Evolutionary conservation across 371 early-diverging fungal species (phyloP).

Genomic region (Mortierella sp.): DNA sequence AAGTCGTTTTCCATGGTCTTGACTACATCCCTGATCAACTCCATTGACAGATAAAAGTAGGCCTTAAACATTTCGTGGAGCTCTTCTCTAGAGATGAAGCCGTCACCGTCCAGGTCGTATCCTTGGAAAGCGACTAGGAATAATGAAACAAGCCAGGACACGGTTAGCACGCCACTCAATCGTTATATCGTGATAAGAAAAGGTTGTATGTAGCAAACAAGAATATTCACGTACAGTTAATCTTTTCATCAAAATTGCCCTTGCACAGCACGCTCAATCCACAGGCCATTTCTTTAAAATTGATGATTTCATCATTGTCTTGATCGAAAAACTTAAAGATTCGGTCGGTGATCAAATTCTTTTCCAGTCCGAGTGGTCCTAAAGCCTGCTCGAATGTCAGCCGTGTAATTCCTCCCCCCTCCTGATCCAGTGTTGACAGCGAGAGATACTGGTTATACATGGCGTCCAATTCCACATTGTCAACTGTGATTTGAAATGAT

Average conservation of each 20-base stretch:
- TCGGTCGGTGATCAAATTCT: constrained; percentile 88
- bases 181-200: not conserved
- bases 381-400: constrained; percentile 88
- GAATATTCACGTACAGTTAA: constrained; percentile 76
- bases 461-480: constrained; percentile 86
- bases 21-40: constrained; percentile 89
- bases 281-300: constrained; percentile 85
- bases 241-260: constrained; percentile 91
- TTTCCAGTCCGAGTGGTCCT: constrained; percentile 87
- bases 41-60: constrained; percentile 90
- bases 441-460: constrained; percentile 89
- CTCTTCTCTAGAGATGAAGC: constrained; percentile 86
- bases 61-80: constrained; percentile 92
- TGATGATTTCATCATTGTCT: constrained; percentile 80
- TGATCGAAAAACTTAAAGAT: constrained; percentile 93
- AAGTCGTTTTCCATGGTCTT: constrained; percentile 92
- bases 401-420: constrained; percentile 80
- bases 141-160: not conserved
- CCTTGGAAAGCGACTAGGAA: constrained; percentile 87
- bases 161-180: not conserved
- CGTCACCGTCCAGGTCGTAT: constrained; percentile 94
- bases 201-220: not conserved
- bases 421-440: constrained; percentile 75
- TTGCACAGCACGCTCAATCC: constrained; percentile 89
- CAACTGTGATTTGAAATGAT: constrained; percentile 64